Evolutionary conservation across 495 filamentous ascomycete genomes (phyloP).

Genomic region (Recurvomyces mirabilis): DNA sequence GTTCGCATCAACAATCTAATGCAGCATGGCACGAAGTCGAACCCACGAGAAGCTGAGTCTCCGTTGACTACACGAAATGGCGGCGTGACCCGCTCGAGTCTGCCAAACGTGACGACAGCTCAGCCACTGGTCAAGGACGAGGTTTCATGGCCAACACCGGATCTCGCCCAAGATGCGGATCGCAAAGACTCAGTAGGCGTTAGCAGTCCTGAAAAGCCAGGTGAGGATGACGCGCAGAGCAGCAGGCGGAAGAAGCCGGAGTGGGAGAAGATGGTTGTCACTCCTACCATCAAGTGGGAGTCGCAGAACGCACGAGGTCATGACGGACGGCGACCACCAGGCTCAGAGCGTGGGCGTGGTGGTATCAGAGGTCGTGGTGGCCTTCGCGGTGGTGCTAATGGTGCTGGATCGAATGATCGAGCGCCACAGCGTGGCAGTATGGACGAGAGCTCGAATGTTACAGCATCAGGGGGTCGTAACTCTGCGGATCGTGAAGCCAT

Average conservation of each 20-base stretch:
- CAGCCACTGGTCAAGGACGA: conserved; percentile 60
- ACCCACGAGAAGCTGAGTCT: not conserved
- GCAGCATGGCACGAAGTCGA: too few species aligned
- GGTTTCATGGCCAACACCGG: conserved; percentile 79
- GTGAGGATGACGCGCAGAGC: conserved; percentile 40
- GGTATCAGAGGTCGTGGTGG: conserved; percentile 22
- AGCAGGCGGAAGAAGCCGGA: conserved; percentile 29
- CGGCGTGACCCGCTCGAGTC: not conserved
- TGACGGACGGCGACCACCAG: conserved; percentile 2
- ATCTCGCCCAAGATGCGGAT: conserved; percentile 61
- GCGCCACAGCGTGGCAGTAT: not conserved
- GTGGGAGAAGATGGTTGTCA: conserved; percentile 50
- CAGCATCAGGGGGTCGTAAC: conserved; percentile 4
- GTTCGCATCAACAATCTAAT: too few species aligned
- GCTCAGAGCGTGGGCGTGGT: conserved; percentile 8
- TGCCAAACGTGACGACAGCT: conserved; percentile 31
- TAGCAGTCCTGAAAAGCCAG: conserved; percentile 31
- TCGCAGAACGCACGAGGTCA: conserved; percentile 18
- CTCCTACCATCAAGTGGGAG: conserved; percentile 52
- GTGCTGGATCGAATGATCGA: too few species aligned
- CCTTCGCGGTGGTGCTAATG: conserved; percentile 31
- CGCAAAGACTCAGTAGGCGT: conserved; percentile 54
- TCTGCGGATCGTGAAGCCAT: conserved; percentile 14
- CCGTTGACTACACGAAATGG: not conserved
- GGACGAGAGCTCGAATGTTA: not conserved